Base-by-base conservation (phyloP, 2,329 filamentous ascomycete genomes). In the Penicillium sp. region DNA sequence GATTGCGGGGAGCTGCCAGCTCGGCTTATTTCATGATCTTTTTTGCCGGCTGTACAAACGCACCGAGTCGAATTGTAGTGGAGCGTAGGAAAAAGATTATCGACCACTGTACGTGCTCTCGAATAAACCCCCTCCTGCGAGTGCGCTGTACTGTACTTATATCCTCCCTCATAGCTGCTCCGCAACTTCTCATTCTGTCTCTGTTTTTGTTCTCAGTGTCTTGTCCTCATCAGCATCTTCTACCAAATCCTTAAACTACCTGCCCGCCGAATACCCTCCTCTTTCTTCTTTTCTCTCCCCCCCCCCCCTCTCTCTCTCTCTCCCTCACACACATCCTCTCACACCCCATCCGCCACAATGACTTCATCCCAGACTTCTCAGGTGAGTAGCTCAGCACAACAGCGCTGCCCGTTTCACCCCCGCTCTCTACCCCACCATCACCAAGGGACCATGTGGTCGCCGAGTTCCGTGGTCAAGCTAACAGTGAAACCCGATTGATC, bases 311-410 rank as follows among this genome's bases (percentile, higher is more conserved):
- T 34, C 40, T 32, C 27, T 43, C 24, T 38, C 33, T 11, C 32
- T 37, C 29, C 3, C 29, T 4, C 29, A 7, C 29, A 4, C 4
- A 8, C 8, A 7, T 32, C 11, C 29, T 32, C 25, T 27, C 25
- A 3, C n/a, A 34, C n/a, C 6, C 25, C 13, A 4, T 32, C 28
- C 5, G 8, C 13, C 41, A 44, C 33, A 36, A 52, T 51, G 41
- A 37, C 50, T 41, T 44, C 53, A 33, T 49, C 55, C 43, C 33
- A 50, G 29, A 54, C 59, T 29, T 47, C 58, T 9, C 45, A 63
- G 57, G 59, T 61, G 57, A 9, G 43, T 43, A 32, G 42, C 24
- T 36, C 26, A 27, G 39, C 39, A 24, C 36, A 39, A 39, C 29
- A 32, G 7, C 29, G 7, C 8, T 11, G 29, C 7, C 29, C 11